Evolutionary conservation across 768 basidiomycete species (phyloP).

Genomic region (Agaricus subrufescens): DNA sequence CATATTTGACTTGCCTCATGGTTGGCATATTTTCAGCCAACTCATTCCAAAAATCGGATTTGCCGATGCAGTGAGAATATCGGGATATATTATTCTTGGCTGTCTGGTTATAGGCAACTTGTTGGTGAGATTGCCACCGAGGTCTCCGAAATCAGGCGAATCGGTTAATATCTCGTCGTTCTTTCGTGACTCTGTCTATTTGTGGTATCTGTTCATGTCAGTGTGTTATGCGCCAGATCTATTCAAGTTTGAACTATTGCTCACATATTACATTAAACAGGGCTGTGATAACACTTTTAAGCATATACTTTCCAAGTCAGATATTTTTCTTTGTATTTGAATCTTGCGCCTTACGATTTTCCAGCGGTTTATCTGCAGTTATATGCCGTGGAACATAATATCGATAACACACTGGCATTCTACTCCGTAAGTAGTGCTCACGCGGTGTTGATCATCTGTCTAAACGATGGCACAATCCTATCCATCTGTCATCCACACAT

Average conservation of each 20-base stretch:
- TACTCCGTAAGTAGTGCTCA: slow-evolving; percentile 33
- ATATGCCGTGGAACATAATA: slow-evolving; percentile 23
- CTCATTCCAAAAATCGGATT: slow-evolving; percentile 12
- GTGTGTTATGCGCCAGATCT: background rate
- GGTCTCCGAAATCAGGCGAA: background rate
- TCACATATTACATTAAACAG: background rate
- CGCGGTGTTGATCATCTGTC: background rate
- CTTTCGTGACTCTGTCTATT: slow-evolving; percentile 9
- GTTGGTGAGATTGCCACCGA: slow-evolving; percentile 8
- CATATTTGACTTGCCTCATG: too few relatives aligned
- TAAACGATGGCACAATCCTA: too few relatives aligned
- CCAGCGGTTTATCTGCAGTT: background rate
- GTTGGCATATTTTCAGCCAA: background rate
- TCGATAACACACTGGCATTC: slow-evolving; percentile 46
- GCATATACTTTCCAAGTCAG: slow-evolving; percentile 8
- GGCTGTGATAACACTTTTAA: slow-evolving; percentile 6
- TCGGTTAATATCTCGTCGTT: slow-evolving; percentile 8
- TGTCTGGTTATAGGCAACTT: slow-evolving; percentile 8
- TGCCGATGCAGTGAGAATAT: slow-evolving; percentile 8
- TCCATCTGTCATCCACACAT: too few relatives aligned
- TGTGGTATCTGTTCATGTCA: slow-evolving; percentile 7
- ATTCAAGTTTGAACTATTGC: background rate
- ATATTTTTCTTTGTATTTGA: background rate
- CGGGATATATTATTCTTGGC: slow-evolving; percentile 14
- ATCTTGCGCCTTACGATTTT: background rate